Evolutionary conservation across 768 basidiomycete genomes (phyloP).

Genomic region (Leccinum boreale): DNA sequence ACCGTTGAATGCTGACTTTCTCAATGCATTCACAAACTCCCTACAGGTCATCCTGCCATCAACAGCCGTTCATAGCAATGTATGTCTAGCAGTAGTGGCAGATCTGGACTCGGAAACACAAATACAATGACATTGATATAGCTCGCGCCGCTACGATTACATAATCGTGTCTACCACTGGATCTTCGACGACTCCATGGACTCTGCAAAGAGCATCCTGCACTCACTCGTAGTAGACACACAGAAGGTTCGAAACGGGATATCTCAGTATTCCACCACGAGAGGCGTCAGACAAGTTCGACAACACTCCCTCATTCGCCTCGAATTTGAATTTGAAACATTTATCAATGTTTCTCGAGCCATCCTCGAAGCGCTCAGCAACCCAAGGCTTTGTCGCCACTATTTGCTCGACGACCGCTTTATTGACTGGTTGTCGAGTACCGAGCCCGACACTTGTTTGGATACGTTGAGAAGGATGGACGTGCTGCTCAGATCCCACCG

Average conservation of each 20-base stretch:
- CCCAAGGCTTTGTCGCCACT: background rate
- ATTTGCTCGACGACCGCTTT: slow-evolving; percentile 6
- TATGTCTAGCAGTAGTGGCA: too few relatives aligned
- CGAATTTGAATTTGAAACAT: slow-evolving; percentile 4
- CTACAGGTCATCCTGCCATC: too few relatives aligned
- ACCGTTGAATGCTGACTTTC: too few relatives aligned
- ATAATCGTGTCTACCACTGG: too few relatives aligned
- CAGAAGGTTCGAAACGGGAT: background rate
- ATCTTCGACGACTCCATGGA: background rate
- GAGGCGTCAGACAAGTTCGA: background rate
- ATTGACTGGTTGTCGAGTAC: slow-evolving; percentile 1
- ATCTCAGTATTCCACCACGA: background rate
- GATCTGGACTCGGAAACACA: too few relatives aligned
- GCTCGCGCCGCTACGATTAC: too few relatives aligned
- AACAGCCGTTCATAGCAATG: too few relatives aligned
- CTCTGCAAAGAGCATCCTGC: slow-evolving; percentile 1
- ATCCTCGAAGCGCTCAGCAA: slow-evolving; percentile 1
- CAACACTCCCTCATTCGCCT: slow-evolving; percentile 6
- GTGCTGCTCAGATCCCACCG: background rate
- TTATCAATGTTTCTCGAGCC: slow-evolving; percentile 2
- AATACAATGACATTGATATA: too few relatives aligned
- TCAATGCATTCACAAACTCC: too few relatives aligned
- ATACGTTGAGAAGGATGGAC: background rate
- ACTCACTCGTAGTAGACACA: background rate
- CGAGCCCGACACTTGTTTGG: slow-evolving; percentile 7